Evolutionary conservation across 192 early-diverging fungal genomes (phyloP).

Genomic region (Coemansia sp.): DNA sequence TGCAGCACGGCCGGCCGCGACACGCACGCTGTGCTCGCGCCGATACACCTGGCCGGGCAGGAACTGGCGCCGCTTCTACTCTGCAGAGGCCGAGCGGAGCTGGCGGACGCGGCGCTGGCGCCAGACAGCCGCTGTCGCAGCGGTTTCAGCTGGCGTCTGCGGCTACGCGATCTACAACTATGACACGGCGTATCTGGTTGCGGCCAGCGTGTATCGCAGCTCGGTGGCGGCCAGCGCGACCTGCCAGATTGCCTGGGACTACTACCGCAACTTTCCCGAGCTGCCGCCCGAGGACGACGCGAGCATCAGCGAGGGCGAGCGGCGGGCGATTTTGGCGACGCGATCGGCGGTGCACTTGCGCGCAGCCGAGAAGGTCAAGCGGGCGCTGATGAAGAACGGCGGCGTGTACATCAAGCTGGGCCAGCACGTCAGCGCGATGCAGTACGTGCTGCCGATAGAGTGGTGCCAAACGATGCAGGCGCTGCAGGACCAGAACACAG

Average conservation of each 20-base stretch:
- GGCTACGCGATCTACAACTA: constrained; percentile 31
- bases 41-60: neutral
- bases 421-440: constrained; percentile 78
- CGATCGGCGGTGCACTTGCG: constrained; percentile 59
- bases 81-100: neutral
- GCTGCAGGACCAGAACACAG: constrained; percentile 79
- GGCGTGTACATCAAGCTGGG: constrained; percentile 90
- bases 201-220: constrained; percentile 26
- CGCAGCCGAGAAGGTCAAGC: constrained; percentile 62
- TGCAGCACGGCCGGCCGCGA: neutral
- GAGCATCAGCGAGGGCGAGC: constrained; percentile 22
- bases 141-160: constrained; percentile 1
- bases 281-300: constrained; percentile 23
- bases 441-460: constrained; percentile 82
- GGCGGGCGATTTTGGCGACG: constrained; percentile 6
- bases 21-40: neutral
- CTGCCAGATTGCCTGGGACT: constrained; percentile 43
- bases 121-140: constrained; percentile 4
- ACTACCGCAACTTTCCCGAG: constrained; percentile 47
- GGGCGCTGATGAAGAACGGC: constrained; percentile 62
- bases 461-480: constrained; percentile 82
- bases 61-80: neutral
- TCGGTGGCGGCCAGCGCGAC: constrained; percentile 35
- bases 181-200: constrained; percentile 42
- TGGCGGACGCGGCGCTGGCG: constrained; percentile 14